phyloP scores from a whole-genome alignment of 441 rosid genomes.

The Gossypium lobatum region DNA sequence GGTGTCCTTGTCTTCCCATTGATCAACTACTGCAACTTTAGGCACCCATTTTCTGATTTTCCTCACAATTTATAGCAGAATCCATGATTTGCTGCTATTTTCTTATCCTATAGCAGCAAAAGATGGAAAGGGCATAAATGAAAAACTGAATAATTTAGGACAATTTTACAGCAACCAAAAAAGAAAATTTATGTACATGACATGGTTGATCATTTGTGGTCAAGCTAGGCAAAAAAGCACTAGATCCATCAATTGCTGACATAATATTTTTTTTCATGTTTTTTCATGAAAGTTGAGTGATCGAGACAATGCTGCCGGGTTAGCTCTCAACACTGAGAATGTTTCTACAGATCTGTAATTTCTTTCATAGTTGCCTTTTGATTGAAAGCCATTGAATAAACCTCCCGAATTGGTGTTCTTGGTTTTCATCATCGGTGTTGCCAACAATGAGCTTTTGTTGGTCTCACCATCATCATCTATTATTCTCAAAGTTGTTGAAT shows the following conservation, averaged over 20 bases:
- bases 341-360: slow-evolving; percentile 18
- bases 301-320: slow-evolving; percentile 58
- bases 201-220: too few relatives aligned
- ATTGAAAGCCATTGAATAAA: slow-evolving; percentile 22
- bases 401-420: slow-evolving; percentile 26
- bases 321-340: slow-evolving; percentile 36
- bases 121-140: background rate
- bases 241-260: background rate
- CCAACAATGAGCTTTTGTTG: slow-evolving; percentile 26
- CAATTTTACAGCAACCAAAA: too few relatives aligned
- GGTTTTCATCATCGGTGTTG: slow-evolving; percentile 27
- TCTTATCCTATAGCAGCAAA: background rate
- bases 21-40: background rate
- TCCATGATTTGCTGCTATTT: background rate
- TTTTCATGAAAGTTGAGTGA: slow-evolving; percentile 45
- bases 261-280: slow-evolving; percentile 9
- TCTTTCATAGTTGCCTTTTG: slow-evolving; percentile 18
- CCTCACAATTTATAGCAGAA: background rate
- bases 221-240: background rate
- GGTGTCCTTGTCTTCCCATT: background rate
- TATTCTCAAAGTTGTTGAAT: slow-evolving; percentile 20
- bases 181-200: too few relatives aligned
- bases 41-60: background rate
- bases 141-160: too few relatives aligned
- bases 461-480: slow-evolving; percentile 28